These are phyloP conservation scores for Claviceps sp. DNA, from an alignment of 2,329 filamentous ascomycete genomes.

Conservation along the genomic window DNA sequence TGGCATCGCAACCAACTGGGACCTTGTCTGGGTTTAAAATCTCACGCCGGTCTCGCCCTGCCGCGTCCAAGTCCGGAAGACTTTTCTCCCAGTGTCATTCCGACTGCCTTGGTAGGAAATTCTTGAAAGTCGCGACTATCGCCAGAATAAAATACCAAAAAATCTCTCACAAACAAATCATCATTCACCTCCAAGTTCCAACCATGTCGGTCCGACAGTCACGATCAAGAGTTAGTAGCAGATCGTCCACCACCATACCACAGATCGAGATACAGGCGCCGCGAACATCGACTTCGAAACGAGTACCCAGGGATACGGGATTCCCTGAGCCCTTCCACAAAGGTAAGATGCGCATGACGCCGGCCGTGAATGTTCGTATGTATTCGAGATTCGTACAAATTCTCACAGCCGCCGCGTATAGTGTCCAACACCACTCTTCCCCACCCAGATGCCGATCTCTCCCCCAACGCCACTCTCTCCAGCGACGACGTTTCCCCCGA, in stretches of 20 bases:
- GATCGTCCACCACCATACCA: constrained; percentile 5
- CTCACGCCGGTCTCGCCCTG: neutral
- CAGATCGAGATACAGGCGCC: constrained; percentile 17
- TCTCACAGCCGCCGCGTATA: constrained; percentile 8
- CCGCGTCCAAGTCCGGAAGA: too few relatives aligned
- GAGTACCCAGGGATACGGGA: constrained; percentile 29
- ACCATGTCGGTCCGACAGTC: constrained; percentile 4
- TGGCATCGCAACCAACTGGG: neutral
- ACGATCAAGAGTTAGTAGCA: constrained; percentile 1
- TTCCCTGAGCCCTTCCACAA: constrained; percentile 38
- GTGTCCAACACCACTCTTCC: constrained; percentile 46
- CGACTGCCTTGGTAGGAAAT: neutral
- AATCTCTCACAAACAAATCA: neutral
- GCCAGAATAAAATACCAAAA: neutral
- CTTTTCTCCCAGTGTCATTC: neutral
- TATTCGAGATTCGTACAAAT: neutral
- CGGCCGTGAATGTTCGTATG: neutral
- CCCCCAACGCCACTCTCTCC: constrained; percentile 41
- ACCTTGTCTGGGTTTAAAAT: neutral
- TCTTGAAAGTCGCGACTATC: neutral
- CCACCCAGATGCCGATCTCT: constrained; percentile 47
- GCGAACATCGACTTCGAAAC: constrained; percentile 11
- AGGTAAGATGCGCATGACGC: constrained; percentile 19
- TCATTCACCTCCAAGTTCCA: neutral
- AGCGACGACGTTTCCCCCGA: constrained; percentile 37